Conservation (phyloP, 2,329 filamentous ascomycete genomes). For the Cadophora malorum region DNA sequence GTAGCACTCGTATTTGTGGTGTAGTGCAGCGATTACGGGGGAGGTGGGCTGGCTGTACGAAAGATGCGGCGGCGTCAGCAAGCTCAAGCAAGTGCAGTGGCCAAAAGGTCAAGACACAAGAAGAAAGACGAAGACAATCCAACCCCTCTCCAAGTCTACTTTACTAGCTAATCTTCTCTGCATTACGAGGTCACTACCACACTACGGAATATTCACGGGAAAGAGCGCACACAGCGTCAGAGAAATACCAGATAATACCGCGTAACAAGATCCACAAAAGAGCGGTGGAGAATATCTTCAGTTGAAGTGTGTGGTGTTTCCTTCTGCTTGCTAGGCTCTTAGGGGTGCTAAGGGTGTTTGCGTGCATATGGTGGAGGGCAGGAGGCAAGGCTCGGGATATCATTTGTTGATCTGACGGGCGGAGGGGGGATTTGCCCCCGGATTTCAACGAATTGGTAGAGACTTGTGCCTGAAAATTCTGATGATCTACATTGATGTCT, state of each 20-base stretch:
- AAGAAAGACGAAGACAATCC: background rate
- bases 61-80: conserved; percentile 13
- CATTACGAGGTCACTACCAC: background rate
- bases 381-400: conserved; percentile 9
- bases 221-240: conserved; percentile 18
- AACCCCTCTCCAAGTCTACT: background rate
- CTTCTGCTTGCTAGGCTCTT: background rate
- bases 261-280: conserved; percentile 31
- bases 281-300: conserved; percentile 32
- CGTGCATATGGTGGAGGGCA: conserved; percentile 15
- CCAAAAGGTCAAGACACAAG: background rate
- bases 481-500: conserved; percentile 34
- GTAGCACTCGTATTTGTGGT: conserved; percentile 23
- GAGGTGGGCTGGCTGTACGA: background rate
- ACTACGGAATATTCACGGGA: conserved; percentile 19
- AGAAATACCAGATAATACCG: conserved; percentile 5
- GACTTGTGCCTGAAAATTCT: conserved; percentile 34
- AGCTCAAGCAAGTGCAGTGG: conserved; percentile 8
- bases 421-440: conserved; percentile 21
- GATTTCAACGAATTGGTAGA: conserved; percentile 34
- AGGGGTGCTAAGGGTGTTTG: conserved; percentile 20
- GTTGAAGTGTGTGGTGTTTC: conserved; percentile 2
- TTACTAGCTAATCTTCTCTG: background rate
- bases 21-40: conserved; percentile 16
- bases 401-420: conserved; percentile 18